Base-by-base conservation (phyloP, 2,329 filamentous ascomycete genomes). In the Aspergillus terreus region DNA sequence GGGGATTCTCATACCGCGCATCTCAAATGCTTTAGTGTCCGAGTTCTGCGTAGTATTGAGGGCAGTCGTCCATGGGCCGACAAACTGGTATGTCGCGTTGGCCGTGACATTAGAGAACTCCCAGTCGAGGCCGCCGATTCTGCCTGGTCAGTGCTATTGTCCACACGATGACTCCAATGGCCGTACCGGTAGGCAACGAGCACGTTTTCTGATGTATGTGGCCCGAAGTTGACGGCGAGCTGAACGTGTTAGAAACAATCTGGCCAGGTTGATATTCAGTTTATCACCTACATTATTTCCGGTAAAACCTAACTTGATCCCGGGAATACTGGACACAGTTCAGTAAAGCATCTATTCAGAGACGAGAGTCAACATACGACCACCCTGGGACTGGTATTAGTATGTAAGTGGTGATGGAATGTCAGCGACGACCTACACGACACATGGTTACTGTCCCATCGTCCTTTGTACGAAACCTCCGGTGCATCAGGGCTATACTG, bases 381-480 rank as follows among this genome's bases (percentile, higher is more conserved):
- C 79, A 83, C 77, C 78, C 65, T 67, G 48, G 21, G 12, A 32
- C 21, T 21, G 15, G 45, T 19, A 42, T 15, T 12, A 43, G 27
- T 36, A n/a, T 27, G 44, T 49, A 33, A 51, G 45, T 30, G 32
- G 19, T n/a, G 7, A 44, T 14, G 40, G 41, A 45, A 47, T 21
- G 33, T 14, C 10, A 45, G 27, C 25, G 9, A 25, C 30, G 15
- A 51, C 65, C 47, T 66, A 71, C 71, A 85, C 1, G 79, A 84
- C 44, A 83, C 76, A 56, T 81, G 74, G 57, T 81, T 76, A 32
- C 76, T 81, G 61, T 85, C 82, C 82, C 82, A 85, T 52, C 81
- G 72, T 4, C 82, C 82, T 60, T 84, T 83, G 71, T 84, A 85
- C 0, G 79, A 79, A 9, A 85, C 71, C 59, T 84, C 80, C 1